Conservation (phyloP, 768 basidiomycete genomes). For the Lentinula edodes region DNA sequence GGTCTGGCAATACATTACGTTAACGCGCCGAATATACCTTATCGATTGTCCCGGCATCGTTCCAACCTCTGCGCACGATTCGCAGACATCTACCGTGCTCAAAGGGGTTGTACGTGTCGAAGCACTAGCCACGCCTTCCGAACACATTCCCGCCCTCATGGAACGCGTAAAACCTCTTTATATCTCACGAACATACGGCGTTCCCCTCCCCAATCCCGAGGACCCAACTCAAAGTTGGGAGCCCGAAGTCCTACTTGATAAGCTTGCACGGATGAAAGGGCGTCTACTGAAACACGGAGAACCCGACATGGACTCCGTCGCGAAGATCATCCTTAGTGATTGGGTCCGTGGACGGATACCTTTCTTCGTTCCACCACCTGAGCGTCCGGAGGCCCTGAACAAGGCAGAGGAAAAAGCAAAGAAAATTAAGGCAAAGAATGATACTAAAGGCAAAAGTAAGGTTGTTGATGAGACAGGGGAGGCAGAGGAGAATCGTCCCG, state of each 20-base stretch:
- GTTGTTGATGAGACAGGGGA: constrained; percentile 28
- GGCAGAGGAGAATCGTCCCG: constrained; percentile 30
- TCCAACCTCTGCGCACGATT: constrained; percentile 86
- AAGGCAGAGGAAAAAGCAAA: constrained; percentile 52
- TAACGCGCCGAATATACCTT: constrained; percentile 94
- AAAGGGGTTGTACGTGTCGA: constrained; percentile 98
- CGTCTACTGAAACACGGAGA: constrained; percentile 92
- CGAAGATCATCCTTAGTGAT: constrained; percentile 92
- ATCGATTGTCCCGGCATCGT: constrained; percentile 99
- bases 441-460: constrained; percentile 52
- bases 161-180: constrained; percentile 90
- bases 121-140: constrained; percentile 86
- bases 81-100: constrained; percentile 85
- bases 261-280: constrained; percentile 86
- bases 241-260: constrained; percentile 75
- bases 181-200: constrained; percentile 77
- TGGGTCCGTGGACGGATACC: constrained; percentile 98
- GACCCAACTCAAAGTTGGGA: constrained; percentile 53
- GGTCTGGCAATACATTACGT: constrained; percentile 99
- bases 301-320: constrained; percentile 85
- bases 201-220: constrained; percentile 56
- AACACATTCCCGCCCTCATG: constrained; percentile 87
- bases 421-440: constrained; percentile 32
- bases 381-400: constrained; percentile 68
- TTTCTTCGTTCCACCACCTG: constrained; percentile 91